These are phyloP conservation scores for Annona cherimola DNA, from an alignment of 164 flowering plant genomes.

Conservation along the genomic window DNA sequence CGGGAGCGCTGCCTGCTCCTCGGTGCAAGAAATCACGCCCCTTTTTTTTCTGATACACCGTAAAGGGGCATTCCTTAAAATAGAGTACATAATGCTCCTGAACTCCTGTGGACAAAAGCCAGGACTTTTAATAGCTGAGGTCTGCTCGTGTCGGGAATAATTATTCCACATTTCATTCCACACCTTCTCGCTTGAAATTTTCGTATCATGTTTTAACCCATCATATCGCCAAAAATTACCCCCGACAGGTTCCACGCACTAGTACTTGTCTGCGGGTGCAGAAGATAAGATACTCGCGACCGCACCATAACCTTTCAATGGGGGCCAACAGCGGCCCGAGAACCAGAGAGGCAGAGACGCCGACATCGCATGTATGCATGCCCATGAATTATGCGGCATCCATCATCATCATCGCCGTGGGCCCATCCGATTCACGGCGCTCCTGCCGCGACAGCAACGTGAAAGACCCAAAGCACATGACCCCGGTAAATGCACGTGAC, in stretches of 20 bases:
- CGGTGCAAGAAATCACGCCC: too few species aligned
- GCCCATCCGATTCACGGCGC: background rate
- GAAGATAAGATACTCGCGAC: background rate
- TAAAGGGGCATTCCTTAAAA: too few species aligned
- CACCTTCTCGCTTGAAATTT: too few species aligned
- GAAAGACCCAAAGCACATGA: background rate
- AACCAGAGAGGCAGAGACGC: background rate
- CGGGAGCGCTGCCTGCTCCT: too few species aligned
- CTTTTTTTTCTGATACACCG: too few species aligned
- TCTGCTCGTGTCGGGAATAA: too few species aligned
- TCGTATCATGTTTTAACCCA: too few species aligned
- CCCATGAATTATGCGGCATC: background rate
- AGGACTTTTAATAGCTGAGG: too few species aligned
- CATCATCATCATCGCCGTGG: background rate
- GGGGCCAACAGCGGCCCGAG: background rate
- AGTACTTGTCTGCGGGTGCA: background rate
- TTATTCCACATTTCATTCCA: too few species aligned
- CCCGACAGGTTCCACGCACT: background rate
- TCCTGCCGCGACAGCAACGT: background rate
- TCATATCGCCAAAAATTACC: background rate
- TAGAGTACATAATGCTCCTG: too few species aligned
- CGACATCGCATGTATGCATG: background rate
- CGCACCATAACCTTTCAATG: background rate
- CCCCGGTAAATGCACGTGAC: background rate
- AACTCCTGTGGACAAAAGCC: too few species aligned